Base-by-base conservation (phyloP, 2,329 filamentous ascomycete genomes). In the Lachnellula willkommii region DNA sequence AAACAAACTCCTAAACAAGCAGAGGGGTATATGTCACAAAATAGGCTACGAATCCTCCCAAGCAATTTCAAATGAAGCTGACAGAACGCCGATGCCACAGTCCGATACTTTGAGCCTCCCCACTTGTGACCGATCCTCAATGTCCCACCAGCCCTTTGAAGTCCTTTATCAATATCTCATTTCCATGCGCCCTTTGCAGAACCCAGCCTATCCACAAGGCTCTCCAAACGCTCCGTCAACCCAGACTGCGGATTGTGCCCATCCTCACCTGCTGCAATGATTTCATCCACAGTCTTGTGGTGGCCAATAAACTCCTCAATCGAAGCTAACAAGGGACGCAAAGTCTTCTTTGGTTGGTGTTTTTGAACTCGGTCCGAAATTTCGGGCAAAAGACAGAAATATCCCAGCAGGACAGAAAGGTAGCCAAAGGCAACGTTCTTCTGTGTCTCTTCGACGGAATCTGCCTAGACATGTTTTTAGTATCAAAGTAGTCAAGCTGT, bases 341-440 rank as follows among this genome's bases (percentile, higher is more conserved):
- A 68, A 4, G 73, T 77, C 26, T 75, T 69, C 1, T 74, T 73
- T 2, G 75, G 75, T 28, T 84, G 70, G 9, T 69, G 66, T 4
- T 60, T 58, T 36, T 71, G 71, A 15, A 83, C 70, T 24, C 72
- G 71, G 9, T 63, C 53, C 43, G 76, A 73, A 5, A 79, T 74
- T 2, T 68, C 66, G 8, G 68, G 58, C 52, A 81, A 75, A 28
- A 94, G 76, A 63, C 85, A 91, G 24, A 96, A 74, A 62, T 91
- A 94, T 17, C 90, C 90, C 2, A 97, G 78, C 5, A 96, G 77
- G 14, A 96, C 85, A 0, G 90, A 85, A 24, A 96, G 77, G 69
- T 96, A 96, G 15, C 90, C 92, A 69, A 93, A 84, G 1, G 88
- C 86, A 28, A 97, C 90, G 63, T 92, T 90, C 50, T 88, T 79